phyloP scores from a whole-genome alignment of 257 asterid genomes.

The Cynanchum wilfordii region DNA sequence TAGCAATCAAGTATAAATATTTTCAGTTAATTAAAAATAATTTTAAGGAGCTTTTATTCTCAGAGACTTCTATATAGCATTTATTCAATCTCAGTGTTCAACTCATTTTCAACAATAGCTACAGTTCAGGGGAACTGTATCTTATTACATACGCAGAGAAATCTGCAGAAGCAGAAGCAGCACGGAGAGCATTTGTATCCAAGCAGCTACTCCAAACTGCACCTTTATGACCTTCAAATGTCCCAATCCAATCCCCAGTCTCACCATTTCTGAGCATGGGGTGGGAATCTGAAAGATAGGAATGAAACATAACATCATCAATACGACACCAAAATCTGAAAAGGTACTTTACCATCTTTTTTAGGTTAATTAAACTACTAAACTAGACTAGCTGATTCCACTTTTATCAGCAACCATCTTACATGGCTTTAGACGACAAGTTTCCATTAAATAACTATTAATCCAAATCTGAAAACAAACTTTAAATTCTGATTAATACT shows the following conservation, averaged over 20 bases:
- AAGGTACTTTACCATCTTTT: not conserved
- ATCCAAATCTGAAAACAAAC: not conserved
- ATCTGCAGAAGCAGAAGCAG: constrained; percentile 40
- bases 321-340: not conserved
- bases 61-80: not conserved
- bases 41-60: not conserved
- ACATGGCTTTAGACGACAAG: not conserved
- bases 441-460: not conserved
- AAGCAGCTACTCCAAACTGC: constrained; percentile 41
- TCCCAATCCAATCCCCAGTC: constrained; percentile 41
- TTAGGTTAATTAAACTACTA: not conserved
- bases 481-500: not conserved
- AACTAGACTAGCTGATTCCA: not conserved
- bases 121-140: not conserved
- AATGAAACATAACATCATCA: not conserved
- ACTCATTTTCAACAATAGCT: not conserved
- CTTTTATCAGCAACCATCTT: not conserved
- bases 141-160: constrained; percentile 30
- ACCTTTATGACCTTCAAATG: constrained; percentile 42
- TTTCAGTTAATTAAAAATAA: not conserved
- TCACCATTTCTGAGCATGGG: constrained; percentile 43
- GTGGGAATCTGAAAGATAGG: constrained; percentile 25
- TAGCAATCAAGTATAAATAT: not conserved
- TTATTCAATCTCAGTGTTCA: not conserved
- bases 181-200: constrained; percentile 34